Percentiles rank a stretch among this genome's conserved stretches.
Conservation (phyloP, 1,284 basidiomycete species). For the Puccinia triticina region DNA sequence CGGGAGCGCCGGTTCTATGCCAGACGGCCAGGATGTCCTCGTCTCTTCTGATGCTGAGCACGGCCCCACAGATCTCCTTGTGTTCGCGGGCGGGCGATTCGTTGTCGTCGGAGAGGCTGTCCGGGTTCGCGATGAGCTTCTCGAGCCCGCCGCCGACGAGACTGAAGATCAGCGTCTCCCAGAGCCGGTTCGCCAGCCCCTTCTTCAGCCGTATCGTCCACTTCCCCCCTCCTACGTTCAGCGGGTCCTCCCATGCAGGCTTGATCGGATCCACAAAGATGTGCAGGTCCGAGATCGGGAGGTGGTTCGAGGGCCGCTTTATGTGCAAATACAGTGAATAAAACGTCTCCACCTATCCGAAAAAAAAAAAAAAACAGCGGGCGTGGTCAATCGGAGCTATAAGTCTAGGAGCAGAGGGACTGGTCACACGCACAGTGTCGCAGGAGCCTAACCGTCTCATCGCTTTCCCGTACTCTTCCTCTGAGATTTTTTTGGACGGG, state of each 20-base stretch:
- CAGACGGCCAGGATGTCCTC: conserved; percentile 80
- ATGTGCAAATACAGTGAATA: conserved; percentile 82
- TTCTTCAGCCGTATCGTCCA: conserved; percentile 85
- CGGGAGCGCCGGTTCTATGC: conserved; percentile 71
- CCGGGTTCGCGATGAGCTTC: conserved; percentile 70
- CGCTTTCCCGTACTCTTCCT: conserved; percentile 41
- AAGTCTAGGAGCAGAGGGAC: not conserved
- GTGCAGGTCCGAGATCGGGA: conserved; percentile 79
- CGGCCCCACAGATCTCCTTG: conserved; percentile 70
- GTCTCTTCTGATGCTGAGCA: conserved; percentile 76
- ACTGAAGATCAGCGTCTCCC: conserved; percentile 78
- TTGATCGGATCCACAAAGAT: conserved; percentile 79
- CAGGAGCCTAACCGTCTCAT: conserved; percentile 46
- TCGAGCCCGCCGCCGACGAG: conserved; percentile 70
- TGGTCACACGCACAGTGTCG: conserved; percentile 24
- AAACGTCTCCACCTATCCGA: conserved; percentile 72
- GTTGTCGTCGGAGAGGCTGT: conserved; percentile 58
- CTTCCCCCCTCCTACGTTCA: conserved; percentile 83
- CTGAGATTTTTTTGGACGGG: conserved; percentile 44
- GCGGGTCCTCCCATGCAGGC: conserved; percentile 86
- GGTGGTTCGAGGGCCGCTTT: conserved; percentile 70
- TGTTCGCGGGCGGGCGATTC: conserved; percentile 68
- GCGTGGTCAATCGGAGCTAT: not conserved
- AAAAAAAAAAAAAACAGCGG: not conserved
- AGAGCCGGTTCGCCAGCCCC: conserved; percentile 76